Evolutionary conservation across 352 stramenopile genomes (phyloP).

Genomic region (Pythium diclinum): DNA sequence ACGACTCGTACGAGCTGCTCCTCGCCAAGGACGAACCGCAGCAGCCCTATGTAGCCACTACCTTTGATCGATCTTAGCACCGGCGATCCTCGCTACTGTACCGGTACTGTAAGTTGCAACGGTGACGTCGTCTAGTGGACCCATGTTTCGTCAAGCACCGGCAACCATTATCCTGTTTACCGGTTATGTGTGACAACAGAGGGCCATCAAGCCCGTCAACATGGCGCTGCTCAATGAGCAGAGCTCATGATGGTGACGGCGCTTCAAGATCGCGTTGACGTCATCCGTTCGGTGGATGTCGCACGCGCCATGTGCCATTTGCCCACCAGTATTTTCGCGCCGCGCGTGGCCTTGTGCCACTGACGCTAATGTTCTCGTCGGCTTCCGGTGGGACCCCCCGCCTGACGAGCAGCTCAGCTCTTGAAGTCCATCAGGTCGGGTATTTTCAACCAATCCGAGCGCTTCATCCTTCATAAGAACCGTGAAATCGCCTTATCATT

Average conservation of each 20-base stretch:
- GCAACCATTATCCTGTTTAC: too few species aligned
- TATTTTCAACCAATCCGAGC: constrained; percentile 3
- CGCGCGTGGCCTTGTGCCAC: constrained; percentile 2
- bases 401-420: background rate
- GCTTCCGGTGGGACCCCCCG: too few species aligned
- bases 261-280: background rate
- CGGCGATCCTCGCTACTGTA: too few species aligned
- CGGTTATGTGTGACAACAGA: too few species aligned
- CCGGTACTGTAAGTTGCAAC: too few species aligned
- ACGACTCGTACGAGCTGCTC: constrained; percentile 37
- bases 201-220: too few species aligned
- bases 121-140: too few species aligned
- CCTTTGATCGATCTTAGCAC: background rate
- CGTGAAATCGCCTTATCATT: background rate
- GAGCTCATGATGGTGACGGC: background rate
- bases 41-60: background rate
- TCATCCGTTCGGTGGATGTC: background rate
- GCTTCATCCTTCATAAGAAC: background rate
- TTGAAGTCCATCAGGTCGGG: background rate
- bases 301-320: background rate
- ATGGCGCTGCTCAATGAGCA: too few species aligned
- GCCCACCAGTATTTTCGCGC: background rate
- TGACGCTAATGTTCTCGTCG: background rate
- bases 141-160: too few species aligned
- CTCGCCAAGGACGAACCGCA: background rate